Percentiles rank a stretch among this genome's conserved stretches.
phyloP scores from a whole-genome alignment of 345 rosid species.

The thale cress (Arabidopsis thaliana) region DNA sequence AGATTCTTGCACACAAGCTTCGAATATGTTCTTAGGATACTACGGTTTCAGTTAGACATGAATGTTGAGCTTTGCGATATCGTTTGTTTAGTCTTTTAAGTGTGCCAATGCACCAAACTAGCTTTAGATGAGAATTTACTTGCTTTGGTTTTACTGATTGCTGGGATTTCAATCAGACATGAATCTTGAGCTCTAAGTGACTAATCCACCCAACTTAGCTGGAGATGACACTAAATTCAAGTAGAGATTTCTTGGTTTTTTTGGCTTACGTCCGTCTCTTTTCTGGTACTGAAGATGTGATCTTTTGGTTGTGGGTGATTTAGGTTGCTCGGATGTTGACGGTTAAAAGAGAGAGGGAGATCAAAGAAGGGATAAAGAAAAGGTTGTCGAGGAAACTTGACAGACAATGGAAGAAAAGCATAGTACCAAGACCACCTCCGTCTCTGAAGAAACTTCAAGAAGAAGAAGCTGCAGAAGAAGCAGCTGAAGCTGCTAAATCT shows the following conservation, averaged over 20 bases:
- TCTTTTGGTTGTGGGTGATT: constrained; percentile 27
- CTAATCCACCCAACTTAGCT: not conserved
- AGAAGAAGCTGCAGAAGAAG: constrained; percentile 88
- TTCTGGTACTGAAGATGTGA: constrained; percentile 14
- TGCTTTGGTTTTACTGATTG: not conserved
- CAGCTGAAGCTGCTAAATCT: constrained; percentile 66
- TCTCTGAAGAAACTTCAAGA: constrained; percentile 71
- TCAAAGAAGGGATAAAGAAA: constrained; percentile 84
- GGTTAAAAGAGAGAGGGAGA: constrained; percentile 85
- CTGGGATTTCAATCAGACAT: not conserved
- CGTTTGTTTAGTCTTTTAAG: not conserved
- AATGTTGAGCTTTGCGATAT: not conserved
- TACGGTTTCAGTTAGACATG: not conserved
- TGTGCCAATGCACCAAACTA: not conserved
- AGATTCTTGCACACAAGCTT: constrained; percentile 13
- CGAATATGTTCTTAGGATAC: not conserved
- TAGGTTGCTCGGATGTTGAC: constrained; percentile 87
- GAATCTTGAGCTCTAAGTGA: constrained; percentile 15
- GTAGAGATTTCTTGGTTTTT: not conserved
- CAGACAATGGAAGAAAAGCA: constrained; percentile 86
- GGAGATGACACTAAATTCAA: not conserved
- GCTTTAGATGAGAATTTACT: not conserved
- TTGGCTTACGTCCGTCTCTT: not conserved
- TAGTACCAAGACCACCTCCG: constrained; percentile 85
- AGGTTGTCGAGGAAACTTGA: constrained; percentile 93